These are phyloP conservation scores for Neurospora sp. DNA, from an alignment of 495 filamentous ascomycete species.

Conservation along the genomic window DNA sequence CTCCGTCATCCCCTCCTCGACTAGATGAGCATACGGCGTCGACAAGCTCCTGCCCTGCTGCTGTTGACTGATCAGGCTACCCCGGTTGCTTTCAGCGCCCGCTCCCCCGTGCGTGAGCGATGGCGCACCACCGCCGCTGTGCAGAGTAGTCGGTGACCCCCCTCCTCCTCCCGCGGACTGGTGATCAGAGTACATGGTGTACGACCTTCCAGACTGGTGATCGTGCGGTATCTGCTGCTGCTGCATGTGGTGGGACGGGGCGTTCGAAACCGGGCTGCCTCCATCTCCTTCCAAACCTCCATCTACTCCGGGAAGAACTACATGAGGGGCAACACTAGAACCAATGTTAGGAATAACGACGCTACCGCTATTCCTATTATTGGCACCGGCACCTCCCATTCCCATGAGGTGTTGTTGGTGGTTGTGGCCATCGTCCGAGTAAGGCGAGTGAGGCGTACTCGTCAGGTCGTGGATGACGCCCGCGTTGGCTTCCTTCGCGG, in stretches of 20 bases:
- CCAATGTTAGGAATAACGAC: not conserved
- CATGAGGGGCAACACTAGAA: not conserved
- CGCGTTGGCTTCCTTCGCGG: constrained; percentile 29
- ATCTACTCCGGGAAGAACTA: not conserved
- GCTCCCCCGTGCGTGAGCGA: constrained; percentile 10
- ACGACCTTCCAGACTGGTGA: constrained; percentile 14
- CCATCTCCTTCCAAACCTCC: not conserved
- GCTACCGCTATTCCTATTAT: not conserved
- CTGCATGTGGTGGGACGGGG: constrained; percentile 1
- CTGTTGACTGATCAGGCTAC: not conserved
- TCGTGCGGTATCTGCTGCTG: not conserved
- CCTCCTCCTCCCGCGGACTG: not conserved
- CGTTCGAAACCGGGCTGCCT: not conserved
- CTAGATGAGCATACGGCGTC: constrained; percentile 32
- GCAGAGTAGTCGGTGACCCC: not conserved
- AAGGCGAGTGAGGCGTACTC: constrained; percentile 23
- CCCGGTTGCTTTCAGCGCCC: constrained; percentile 1
- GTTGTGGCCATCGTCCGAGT: constrained; percentile 25
- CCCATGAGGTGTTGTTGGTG: not conserved
- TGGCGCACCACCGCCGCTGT: not conserved
- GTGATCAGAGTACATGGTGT: constrained; percentile 30
- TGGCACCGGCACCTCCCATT: not conserved
- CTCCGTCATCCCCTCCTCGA: constrained; percentile 42
- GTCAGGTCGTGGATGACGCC: constrained; percentile 15
- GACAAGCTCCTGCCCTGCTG: constrained; percentile 9